phyloP scores from a whole-genome alignment of 2,329 filamentous ascomycete species.

The Apiospora marii region DNA sequence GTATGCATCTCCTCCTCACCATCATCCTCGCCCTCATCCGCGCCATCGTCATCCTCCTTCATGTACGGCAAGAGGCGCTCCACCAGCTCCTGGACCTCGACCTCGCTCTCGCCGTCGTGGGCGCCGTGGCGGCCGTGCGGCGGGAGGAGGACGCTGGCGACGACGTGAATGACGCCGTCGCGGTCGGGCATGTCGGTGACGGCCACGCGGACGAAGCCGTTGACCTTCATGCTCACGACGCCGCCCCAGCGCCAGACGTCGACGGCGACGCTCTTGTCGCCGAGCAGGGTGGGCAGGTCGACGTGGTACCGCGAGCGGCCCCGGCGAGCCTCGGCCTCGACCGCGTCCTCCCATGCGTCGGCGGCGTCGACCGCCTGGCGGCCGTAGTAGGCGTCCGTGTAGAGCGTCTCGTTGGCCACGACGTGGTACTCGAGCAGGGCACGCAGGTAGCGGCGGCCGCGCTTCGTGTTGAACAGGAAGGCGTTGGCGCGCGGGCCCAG shows the following conservation, averaged over 20 bases:
- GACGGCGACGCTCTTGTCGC: slow-evolving; percentile 70
- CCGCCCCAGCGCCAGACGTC: slow-evolving; percentile 75
- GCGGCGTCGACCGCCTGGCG: slow-evolving; percentile 21
- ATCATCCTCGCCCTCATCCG: neutral
- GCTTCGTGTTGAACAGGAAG: slow-evolving; percentile 82
- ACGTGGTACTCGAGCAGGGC: slow-evolving; percentile 61
- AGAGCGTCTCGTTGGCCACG: slow-evolving; percentile 53
- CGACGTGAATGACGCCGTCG: slow-evolving; percentile 85
- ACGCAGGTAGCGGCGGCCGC: slow-evolving; percentile 77
- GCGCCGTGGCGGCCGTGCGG: slow-evolving; percentile 62
- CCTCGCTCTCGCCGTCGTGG: slow-evolving; percentile 53
- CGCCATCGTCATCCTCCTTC: neutral
- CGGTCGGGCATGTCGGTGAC: slow-evolving; percentile 75
- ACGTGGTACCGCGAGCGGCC: slow-evolving; percentile 63
- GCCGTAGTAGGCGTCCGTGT: slow-evolving; percentile 82
- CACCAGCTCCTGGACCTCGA: slow-evolving; percentile 68
- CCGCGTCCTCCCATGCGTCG: slow-evolving; percentile 36
- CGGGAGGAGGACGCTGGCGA: slow-evolving; percentile 77
- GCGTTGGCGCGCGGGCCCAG: slow-evolving; percentile 78
- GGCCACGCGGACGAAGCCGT: slow-evolving; percentile 72
- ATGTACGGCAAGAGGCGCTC: slow-evolving; percentile 52
- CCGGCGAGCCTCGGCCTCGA: slow-evolving; percentile 39
- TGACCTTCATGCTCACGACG: slow-evolving; percentile 76
- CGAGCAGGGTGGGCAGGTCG: slow-evolving; percentile 77
- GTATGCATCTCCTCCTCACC: neutral